Evolutionary conservation across 805 yeast genomes (phyloP), one percentile per base, ranked within the genome.

Genomic region (Nadsonia fulvescens): DNA sequence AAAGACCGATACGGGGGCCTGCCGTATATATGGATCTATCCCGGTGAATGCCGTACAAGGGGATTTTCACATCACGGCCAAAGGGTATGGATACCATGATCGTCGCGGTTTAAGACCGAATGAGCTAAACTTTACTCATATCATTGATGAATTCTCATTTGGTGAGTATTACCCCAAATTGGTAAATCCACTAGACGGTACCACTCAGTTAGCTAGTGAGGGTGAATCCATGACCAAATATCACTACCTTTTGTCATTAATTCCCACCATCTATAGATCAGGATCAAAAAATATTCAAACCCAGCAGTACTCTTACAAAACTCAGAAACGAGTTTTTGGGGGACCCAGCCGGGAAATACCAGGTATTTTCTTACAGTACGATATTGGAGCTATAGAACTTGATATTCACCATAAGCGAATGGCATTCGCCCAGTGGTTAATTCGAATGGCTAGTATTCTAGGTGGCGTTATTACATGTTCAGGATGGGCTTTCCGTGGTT

Each of bases 141-240:
- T 68, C 4, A 72, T 89, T 32, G 66, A 66, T 32, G 96, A 86
- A 47, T 66, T 82, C 35, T 81, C 95, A 7, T 86, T 72, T 51
- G 98, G 98, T 8, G 78, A 69, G 18, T 82, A 75, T 48, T 82
- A 69, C 43, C 95, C 98, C 3, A 74, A 65, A 38, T 59, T 83
- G 35, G 62, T 73, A 38, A 86, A 86, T 43, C 92, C 94, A n/a
- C 59, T 89, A 35, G 96, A 89, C 47, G 59, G 58, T 24, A 72
- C 86, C 0, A 74, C 68, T 1, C 66, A 71, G 37, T 30, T 49
- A 12, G 61, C 81, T 2, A 53, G 56, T 0, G 56, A 62, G 2
- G 53, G 59, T 12, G 32, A 56, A 11, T 69, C 37, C 11, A 32
- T 34, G n/a, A 22, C 18, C 22, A 18, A 17, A 10, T 78, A 56